Conservation (phyloP, 352 stramenopile genomes). For the Phytophthora tubulina region DNA sequence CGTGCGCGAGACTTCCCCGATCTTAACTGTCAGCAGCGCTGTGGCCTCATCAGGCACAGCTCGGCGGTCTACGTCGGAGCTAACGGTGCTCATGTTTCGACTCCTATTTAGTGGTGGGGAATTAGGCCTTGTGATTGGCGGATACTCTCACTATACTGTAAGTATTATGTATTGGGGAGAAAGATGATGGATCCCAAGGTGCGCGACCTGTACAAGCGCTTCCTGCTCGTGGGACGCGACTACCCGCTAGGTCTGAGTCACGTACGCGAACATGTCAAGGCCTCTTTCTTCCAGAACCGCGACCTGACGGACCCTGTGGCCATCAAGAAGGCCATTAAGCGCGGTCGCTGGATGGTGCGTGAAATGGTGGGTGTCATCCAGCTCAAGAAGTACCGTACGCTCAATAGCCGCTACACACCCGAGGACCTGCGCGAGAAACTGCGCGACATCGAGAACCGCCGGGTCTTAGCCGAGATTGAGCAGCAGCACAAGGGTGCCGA, state of each 20-base stretch:
- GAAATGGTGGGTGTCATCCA: conserved; percentile 98
- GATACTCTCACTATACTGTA: neutral
- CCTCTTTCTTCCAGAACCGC: conserved; percentile 90
- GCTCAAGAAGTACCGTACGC: conserved; percentile 97
- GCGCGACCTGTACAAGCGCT: conserved; percentile 96
- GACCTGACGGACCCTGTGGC: conserved; percentile 73
- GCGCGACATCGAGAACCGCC: conserved; percentile 57
- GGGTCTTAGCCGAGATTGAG: conserved; percentile 29
- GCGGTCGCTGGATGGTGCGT: conserved; percentile 93
- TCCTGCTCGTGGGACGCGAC: conserved; percentile 94
- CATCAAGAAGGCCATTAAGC: conserved; percentile 93
- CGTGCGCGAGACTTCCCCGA: conserved; percentile 73
- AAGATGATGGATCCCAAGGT: conserved; percentile 93
- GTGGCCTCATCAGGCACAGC: conserved; percentile 71
- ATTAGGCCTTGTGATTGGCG: conserved; percentile 25
- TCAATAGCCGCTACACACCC: conserved; percentile 93
- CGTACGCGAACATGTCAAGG: conserved; percentile 93
- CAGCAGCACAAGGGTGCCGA: conserved; percentile 1
- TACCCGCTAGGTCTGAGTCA: conserved; percentile 95
- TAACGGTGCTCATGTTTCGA: conserved; percentile 28
- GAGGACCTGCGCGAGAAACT: conserved; percentile 78
- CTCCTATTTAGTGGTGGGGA: conserved; percentile 3
- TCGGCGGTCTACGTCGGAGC: conserved; percentile 22
- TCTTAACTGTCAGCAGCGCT: conserved; percentile 77
- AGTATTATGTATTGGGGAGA: conserved; percentile 4